A percentile compares a stretch with the other conserved stretches of the same genome.
Conservation (phyloP, 306 rosid species). For the Quercus bicolor region DNA sequence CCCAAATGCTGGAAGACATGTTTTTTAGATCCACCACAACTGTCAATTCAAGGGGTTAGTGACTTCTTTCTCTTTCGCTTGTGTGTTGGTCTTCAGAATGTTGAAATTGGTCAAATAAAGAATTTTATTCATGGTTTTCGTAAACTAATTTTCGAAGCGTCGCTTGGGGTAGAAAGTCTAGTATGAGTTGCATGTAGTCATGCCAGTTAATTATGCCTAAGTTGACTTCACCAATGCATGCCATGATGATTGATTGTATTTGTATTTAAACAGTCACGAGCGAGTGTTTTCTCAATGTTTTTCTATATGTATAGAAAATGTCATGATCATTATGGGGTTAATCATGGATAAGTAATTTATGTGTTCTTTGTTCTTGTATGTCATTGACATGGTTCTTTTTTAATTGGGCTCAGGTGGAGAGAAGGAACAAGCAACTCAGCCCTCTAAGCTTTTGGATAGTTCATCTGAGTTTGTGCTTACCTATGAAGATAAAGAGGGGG, state of each 20-base stretch:
- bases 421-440: conserved; percentile 31
- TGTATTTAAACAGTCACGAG: too few species aligned
- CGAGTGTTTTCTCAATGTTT: too few species aligned
- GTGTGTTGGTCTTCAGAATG: neutral
- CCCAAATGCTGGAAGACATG: conserved; percentile 65
- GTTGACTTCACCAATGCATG: neutral
- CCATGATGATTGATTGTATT: too few species aligned
- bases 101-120: neutral
- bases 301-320: neutral
- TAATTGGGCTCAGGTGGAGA: conserved; percentile 26
- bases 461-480: conserved; percentile 71
- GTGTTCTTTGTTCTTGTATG: neutral
- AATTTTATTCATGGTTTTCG: neutral
- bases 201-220: neutral
- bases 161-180: neutral
- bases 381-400: neutral
- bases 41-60: conserved; percentile 32
- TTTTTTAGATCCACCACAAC: conserved; percentile 37
- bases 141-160: neutral
- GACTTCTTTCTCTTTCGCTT: neutral
- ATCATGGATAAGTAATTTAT: neutral
- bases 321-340: neutral
- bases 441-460: conserved; percentile 60
- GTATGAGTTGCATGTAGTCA: neutral
- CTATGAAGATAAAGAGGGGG: conserved; percentile 69